Conservation (phyloP, 192 early-diverging fungal genomes). For the Lobosporangium transversale region DNA sequence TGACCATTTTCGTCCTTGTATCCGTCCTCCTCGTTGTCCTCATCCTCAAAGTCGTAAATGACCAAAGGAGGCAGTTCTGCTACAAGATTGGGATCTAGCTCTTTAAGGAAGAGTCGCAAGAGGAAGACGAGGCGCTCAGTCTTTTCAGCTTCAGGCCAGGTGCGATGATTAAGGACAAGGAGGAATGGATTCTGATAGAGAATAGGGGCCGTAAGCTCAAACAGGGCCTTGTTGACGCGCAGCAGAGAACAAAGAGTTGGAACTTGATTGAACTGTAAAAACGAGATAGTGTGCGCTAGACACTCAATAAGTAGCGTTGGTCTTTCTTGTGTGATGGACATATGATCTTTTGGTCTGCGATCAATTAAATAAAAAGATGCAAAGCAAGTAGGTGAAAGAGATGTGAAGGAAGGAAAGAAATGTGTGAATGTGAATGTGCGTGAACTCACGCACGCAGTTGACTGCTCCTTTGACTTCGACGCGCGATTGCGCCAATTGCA, state of each 20-base stretch:
- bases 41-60: too few relatives aligned
- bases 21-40: conserved; percentile 21
- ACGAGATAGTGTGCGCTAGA: conserved; percentile 24
- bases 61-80: conserved; percentile 13
- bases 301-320: conserved; percentile 31
- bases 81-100: conserved; percentile 20
- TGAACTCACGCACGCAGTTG: too few relatives aligned
- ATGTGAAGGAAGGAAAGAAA: too few relatives aligned
- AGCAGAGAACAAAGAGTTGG: conserved; percentile 27
- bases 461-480: too few relatives aligned
- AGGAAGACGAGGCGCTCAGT: conserved; percentile 9
- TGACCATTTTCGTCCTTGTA: not conserved
- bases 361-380: too few relatives aligned
- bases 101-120: conserved; percentile 22
- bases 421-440: too few relatives aligned
- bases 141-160: conserved; percentile 14
- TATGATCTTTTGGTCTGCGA: too few relatives aligned
- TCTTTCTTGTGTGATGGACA: not conserved
- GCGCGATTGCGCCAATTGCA: too few relatives aligned
- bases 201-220: conserved; percentile 22
- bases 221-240: conserved; percentile 40
- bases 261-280: conserved; percentile 22
- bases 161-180: conserved; percentile 6
- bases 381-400: too few relatives aligned
- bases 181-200: conserved; percentile 42